A percentile compares a stretch with the other conserved stretches of the same genome.
Evolutionary conservation across 352 stramenopile genomes (phyloP).

Genomic region (Plasmopara halstedii): DNA sequence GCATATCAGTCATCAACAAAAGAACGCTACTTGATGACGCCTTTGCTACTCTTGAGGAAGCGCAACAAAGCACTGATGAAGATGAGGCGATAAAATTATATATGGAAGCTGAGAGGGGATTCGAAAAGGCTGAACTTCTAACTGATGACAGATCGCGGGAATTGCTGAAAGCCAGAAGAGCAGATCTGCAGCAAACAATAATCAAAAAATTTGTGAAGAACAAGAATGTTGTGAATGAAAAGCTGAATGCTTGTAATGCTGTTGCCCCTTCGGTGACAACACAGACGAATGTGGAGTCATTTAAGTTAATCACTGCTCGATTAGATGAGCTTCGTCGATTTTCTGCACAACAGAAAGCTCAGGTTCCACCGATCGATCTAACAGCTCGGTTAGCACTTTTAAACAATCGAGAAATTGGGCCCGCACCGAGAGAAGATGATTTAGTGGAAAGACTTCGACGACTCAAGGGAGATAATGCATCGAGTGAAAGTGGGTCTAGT

Average conservation of each 20-base stretch:
- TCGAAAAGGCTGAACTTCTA: constrained; percentile 28
- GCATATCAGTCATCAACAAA: neutral
- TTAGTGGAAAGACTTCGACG: constrained; percentile 35
- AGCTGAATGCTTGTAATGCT: neutral
- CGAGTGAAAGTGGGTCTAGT: neutral
- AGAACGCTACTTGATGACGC: constrained; percentile 30
- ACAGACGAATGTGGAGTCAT: neutral
- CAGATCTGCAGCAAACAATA: constrained; percentile 33
- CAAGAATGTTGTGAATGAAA: neutral
- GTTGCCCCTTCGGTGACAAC: neutral
- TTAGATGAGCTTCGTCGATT: constrained; percentile 38
- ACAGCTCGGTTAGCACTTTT: constrained; percentile 41
- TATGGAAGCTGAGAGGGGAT: constrained; percentile 23
- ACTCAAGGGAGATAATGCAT: constrained; percentile 16
- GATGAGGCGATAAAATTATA: constrained; percentile 23
- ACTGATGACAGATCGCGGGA: constrained; percentile 30
- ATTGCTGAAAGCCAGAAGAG: constrained; percentile 22
- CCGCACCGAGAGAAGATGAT: constrained; percentile 14
- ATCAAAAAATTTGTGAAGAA: neutral
- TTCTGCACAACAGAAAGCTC: constrained; percentile 16
- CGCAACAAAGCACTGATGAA: constrained; percentile 11
- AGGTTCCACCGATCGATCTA: constrained; percentile 3
- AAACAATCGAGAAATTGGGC: constrained; percentile 26
- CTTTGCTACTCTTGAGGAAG: constrained; percentile 30
- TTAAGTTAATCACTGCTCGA: constrained; percentile 25